Evolutionary conservation across 768 basidiomycete species (phyloP).

Genomic region (Russula olivacea): DNA sequence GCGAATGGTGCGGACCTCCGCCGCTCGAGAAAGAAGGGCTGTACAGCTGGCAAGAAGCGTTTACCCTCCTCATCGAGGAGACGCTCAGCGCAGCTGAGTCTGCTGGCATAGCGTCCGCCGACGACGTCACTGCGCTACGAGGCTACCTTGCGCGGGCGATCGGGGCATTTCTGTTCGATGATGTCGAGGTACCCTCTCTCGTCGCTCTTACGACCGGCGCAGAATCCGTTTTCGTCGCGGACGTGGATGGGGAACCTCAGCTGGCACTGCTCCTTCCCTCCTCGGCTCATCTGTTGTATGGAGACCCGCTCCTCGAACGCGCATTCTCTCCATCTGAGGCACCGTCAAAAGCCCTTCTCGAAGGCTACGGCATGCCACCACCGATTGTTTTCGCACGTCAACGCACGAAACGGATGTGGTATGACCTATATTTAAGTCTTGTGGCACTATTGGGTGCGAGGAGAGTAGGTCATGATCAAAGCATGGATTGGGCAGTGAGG

Average conservation of each 20-base stretch:
- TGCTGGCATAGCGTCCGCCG: constrained; percentile 26
- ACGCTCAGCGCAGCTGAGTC: constrained; percentile 43
- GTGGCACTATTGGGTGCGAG: constrained; percentile 44
- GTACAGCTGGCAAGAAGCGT: constrained; percentile 75
- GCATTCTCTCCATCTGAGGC: constrained; percentile 42
- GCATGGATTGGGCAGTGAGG: constrained; percentile 38
- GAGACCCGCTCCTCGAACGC: constrained; percentile 68
- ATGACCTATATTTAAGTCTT: constrained; percentile 57
- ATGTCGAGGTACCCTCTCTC: constrained; percentile 64
- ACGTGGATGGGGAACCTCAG: constrained; percentile 32
- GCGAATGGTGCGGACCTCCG: constrained; percentile 69
- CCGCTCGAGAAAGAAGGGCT: constrained; percentile 30
- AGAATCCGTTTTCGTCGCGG: constrained; percentile 48
- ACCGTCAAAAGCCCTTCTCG: constrained; percentile 40
- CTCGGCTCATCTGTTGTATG: constrained; percentile 56
- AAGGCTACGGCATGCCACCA: constrained; percentile 52
- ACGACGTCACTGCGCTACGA: constrained; percentile 44
- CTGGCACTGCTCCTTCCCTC: constrained; percentile 37
- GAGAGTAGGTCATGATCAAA: constrained; percentile 28
- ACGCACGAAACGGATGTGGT: constrained; percentile 73
- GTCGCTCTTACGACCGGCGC: constrained; percentile 58
- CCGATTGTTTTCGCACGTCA: constrained; percentile 58
- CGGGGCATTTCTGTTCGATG: constrained; percentile 69
- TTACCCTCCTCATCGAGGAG: constrained; percentile 52
- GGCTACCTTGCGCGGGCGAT: constrained; percentile 60